These are phyloP conservation scores for Cicer chorassanicum DNA, from an alignment of 306 rosid species.

Conservation along the genomic window DNA sequence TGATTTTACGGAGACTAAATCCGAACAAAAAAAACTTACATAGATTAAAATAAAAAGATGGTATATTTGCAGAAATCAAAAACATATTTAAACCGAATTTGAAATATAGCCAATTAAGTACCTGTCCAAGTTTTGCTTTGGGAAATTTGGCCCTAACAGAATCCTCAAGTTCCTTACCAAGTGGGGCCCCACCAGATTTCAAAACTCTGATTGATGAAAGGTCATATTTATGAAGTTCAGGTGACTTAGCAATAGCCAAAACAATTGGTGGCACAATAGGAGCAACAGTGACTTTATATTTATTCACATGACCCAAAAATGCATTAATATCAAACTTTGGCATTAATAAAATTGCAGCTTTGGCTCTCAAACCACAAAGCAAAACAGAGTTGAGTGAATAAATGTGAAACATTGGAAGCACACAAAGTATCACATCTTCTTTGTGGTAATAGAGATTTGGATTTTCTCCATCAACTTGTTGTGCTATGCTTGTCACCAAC, in stretches of 20 bases:
- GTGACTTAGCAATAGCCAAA: conserved; percentile 59
- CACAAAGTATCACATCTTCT: conserved; percentile 69
- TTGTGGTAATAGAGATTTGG: conserved; percentile 57
- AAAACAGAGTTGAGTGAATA: conserved; percentile 64
- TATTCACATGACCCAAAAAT: conserved; percentile 53
- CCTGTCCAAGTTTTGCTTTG: conserved; percentile 73
- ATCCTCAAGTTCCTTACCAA: conserved; percentile 80
- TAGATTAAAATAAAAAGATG: too few relatives aligned
- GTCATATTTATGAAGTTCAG: conserved; percentile 50
- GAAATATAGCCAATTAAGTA: background rate
- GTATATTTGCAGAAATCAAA: too few relatives aligned
- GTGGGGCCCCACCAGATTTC: conserved; percentile 77
- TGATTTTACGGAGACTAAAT: too few relatives aligned
- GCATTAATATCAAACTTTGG: conserved; percentile 60
- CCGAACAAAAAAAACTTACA: too few relatives aligned
- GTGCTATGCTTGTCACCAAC: conserved; percentile 71
- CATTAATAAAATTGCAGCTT: conserved; percentile 66
- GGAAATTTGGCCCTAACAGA: conserved; percentile 68
- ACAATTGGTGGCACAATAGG: conserved; percentile 82
- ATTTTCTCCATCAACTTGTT: conserved; percentile 76
- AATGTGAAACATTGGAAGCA: conserved; percentile 73
- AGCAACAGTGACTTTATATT: conserved; percentile 57
- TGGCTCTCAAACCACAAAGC: conserved; percentile 69
- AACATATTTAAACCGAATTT: too few relatives aligned
- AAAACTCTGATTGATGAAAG: conserved; percentile 67